These are phyloP conservation scores for Paramecium bursaria DNA, from an alignment of 73 alveolate species.

Conservation along the genomic window DNA sequence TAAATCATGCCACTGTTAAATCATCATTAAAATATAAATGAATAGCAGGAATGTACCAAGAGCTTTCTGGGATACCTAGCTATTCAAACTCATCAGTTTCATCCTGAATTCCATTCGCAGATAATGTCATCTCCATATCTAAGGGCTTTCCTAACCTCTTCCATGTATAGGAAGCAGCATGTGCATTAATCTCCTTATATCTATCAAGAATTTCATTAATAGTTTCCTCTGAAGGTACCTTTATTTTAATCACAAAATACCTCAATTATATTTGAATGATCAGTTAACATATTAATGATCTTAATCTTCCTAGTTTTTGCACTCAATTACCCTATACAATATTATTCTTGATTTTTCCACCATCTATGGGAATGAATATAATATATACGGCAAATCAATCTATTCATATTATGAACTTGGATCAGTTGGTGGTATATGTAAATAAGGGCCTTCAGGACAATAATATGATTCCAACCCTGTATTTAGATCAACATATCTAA, in stretches of 20 bases:
- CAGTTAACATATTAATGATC: conserved; percentile 93
- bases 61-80: conserved; percentile 90
- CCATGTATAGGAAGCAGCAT: conserved; percentile 99
- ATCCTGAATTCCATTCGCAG: conserved; percentile 98
- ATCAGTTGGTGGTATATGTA: conserved; percentile 95
- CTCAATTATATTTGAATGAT: conserved; percentile 93
- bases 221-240: conserved; percentile 91
- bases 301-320: conserved; percentile 89
- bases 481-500: conserved; percentile 87
- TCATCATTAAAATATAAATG: conserved; percentile 98
- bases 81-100: conserved; percentile 91
- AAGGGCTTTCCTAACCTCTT: conserved; percentile 96
- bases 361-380: conserved; percentile 75
- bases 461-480: conserved; percentile 89
- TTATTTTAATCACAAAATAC: conserved; percentile 69
- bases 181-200: conserved; percentile 89
- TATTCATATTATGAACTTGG: conserved; percentile 78
- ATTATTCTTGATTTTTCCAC: conserved; percentile 93
- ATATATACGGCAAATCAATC: conserved; percentile 60
- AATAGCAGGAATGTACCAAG: conserved; percentile 97
- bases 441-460: conserved; percentile 97
- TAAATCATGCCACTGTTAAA: conserved; percentile 86
- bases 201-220: conserved; percentile 95
- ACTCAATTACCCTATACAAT: conserved; percentile 88
- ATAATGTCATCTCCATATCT: conserved; percentile 97